phyloP scores from a whole-genome alignment of 2,329 filamentous ascomycete species.

The Fusarium anguioides region DNA sequence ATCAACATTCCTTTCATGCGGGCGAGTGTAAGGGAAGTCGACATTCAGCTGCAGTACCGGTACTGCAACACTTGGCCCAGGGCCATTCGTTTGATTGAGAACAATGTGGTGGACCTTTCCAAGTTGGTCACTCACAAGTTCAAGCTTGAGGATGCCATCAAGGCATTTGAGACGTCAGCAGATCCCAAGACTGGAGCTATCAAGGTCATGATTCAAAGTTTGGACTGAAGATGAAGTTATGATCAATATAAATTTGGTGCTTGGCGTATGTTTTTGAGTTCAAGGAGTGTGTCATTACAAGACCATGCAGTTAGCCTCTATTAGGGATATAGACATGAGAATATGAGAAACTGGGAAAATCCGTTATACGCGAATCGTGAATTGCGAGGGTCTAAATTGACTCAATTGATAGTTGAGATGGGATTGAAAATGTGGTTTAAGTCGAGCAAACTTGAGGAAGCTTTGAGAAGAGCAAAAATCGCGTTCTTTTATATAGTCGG shows the following conservation, averaged over 20 bases:
- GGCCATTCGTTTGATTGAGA: conserved; percentile 88
- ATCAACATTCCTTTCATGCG: conserved; percentile 97
- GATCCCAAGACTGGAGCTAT: conserved; percentile 95
- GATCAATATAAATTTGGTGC: conserved; percentile 35
- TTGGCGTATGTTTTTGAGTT: conserved; percentile 42
- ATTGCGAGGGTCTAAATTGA: neutral
- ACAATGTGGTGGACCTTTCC: conserved; percentile 82
- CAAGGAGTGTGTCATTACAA: conserved; percentile 33
- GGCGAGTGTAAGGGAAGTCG: conserved; percentile 88
- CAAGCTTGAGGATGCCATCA: conserved; percentile 83
- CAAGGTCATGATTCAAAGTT: conserved; percentile 92
- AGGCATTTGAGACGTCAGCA: conserved; percentile 89
- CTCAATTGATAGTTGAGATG: neutral
- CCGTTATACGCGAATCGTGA: neutral
- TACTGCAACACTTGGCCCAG: conserved; percentile 97
- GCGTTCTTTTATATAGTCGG: too few species aligned
- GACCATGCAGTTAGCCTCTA: conserved; percentile 19
- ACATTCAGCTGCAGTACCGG: conserved; percentile 95
- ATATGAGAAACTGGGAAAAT: conserved; percentile 14
- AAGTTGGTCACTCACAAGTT: conserved; percentile 91
- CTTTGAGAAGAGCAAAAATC: too few species aligned
- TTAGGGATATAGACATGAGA: conserved; percentile 40
- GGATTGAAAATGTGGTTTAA: neutral
- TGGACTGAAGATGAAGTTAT: conserved; percentile 55
- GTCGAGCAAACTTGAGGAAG: neutral